Percentiles rank a stretch among this genome's conserved stretches.
phyloP scores from a whole-genome alignment of 768 basidiomycete species.

The Boletellus ananiceps region DNA sequence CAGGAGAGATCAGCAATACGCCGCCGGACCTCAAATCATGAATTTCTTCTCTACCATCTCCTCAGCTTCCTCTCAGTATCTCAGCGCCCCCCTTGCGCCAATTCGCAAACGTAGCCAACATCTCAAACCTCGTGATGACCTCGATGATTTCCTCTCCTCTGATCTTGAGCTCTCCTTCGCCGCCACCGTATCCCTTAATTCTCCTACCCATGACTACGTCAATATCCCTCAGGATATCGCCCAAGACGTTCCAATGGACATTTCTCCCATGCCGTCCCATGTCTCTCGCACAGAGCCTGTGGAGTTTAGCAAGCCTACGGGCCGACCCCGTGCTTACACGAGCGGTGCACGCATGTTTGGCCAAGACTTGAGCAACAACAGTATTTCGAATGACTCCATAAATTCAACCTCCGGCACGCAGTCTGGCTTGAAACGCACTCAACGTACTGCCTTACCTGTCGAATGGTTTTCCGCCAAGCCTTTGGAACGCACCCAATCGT shows the following conservation, averaged over 20 bases:
- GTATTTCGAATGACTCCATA: constrained; percentile 30
- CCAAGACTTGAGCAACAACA: constrained; percentile 62
- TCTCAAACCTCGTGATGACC: constrained; percentile 43
- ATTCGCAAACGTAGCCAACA: constrained; percentile 48
- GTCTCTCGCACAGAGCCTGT: constrained; percentile 24
- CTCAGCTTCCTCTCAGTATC: constrained; percentile 41
- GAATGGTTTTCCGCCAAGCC: constrained; percentile 49
- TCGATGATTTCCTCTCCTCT: constrained; percentile 67
- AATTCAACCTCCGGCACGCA: constrained; percentile 27
- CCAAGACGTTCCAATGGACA: constrained; percentile 70
- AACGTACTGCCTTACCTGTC: constrained; percentile 58
- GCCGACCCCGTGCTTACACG: constrained; percentile 63
- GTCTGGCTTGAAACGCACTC: constrained; percentile 48
- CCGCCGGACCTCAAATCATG: constrained; percentile 42
- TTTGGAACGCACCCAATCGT: constrained; percentile 15
- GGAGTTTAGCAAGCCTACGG: constrained; percentile 29
- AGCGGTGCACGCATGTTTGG: constrained; percentile 68
- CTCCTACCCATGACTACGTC: constrained; percentile 51
- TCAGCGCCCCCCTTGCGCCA: constrained; percentile 37
- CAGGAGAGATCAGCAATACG: constrained; percentile 35
- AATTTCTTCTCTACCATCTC: constrained; percentile 44
- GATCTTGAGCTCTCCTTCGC: constrained; percentile 81
- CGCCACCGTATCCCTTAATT: constrained; percentile 75
- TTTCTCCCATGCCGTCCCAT: constrained; percentile 59
- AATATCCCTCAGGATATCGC: constrained; percentile 45